Evolutionary conservation across 805 yeast genomes (phyloP), one percentile per base, ranked within the genome.

Genomic region (Kluyveromyces nonfermentans): DNA sequence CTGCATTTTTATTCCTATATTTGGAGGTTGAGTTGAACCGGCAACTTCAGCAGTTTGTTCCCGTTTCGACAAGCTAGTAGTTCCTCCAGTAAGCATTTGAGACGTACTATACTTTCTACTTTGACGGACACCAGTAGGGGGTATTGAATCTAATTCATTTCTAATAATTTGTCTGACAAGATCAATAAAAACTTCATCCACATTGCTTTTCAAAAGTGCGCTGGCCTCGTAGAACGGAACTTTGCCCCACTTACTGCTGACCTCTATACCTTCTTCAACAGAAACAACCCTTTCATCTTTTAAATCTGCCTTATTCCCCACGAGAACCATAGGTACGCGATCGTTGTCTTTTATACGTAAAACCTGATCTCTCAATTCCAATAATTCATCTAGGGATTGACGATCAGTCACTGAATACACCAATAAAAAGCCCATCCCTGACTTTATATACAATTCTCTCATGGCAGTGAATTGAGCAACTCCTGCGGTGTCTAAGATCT

Each of bases 381-480:
- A 65, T 49, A 90, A 69, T 63, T 88, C 96, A 49, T 81, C 74
- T 47, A 89, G 68, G 4, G 96, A 82, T 51, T 77, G 74, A 51
- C 80, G 74, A 49, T 85, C 85, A 38, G 87, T 85, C 50, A 88
- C 83, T 30, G 89, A 78, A 63, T 90, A 90, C 1, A 87, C 96
- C 42, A 90, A 71, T 41, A 93, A 63, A 58, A 90, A 90, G 4
- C 96, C 97, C 57, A 83, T 85, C 9, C 97, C 96, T 39, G 87
- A 80, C 53, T 86, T 85, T 57, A 85, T 85, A 59, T 85, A 85
- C 40, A 85, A 64, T 59, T 89, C 96, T 51, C 97, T 70, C 96
- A 90, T 87, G 8, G 96, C 96, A 0, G 95, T 85, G 69, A 87
- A 90, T 65, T 89, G 97, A 18, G 96, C 96, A 48, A 82, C 82